These are phyloP conservation scores for Scytalidium sp. DNA, from an alignment of 2,329 filamentous ascomycete genomes.

Conservation along the genomic window DNA sequence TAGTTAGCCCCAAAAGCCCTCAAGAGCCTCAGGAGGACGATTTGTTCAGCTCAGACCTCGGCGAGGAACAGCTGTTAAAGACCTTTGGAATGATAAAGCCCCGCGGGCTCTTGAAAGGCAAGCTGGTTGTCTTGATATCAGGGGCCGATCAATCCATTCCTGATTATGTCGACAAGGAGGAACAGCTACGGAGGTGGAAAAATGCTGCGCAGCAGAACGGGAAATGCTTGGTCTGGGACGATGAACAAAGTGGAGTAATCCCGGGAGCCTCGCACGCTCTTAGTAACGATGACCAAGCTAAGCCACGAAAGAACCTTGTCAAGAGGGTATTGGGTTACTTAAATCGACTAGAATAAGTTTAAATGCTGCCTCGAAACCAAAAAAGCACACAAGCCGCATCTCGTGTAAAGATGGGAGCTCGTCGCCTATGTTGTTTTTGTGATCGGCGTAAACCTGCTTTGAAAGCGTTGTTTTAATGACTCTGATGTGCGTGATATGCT, in stretches of 20 bases:
- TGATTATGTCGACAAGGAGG: constrained; percentile 39
- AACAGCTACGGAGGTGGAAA: constrained; percentile 39
- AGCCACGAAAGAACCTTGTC: constrained; percentile 25
- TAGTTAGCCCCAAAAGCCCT: constrained; percentile 46
- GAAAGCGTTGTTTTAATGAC: no score
- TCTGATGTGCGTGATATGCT: no score
- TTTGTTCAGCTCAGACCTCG: constrained; percentile 61
- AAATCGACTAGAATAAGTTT: constrained; percentile 4
- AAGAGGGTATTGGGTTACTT: constrained; percentile 14
- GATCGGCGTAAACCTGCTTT: no score
- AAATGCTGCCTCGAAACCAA: no score
- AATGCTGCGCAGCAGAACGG: constrained; percentile 33
- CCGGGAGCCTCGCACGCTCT: constrained; percentile 46
- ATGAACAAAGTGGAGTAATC: constrained; percentile 43
- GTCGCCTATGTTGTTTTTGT: no score
- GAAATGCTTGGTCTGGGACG: constrained; percentile 38
- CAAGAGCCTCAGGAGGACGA: constrained; percentile 56
- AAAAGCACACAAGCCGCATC: no score
- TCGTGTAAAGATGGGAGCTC: no score
- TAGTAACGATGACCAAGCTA: constrained; percentile 42
- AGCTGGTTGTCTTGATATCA: constrained; percentile 40
- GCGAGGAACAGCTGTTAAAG: constrained; percentile 40
- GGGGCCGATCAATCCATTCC: constrained; percentile 43
- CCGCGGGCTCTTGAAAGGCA: constrained; percentile 33
- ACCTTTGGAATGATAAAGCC: constrained; percentile 52